phyloP scores from a whole-genome alignment of 306 rosid genomes.

The Castanopsis chinensis region DNA sequence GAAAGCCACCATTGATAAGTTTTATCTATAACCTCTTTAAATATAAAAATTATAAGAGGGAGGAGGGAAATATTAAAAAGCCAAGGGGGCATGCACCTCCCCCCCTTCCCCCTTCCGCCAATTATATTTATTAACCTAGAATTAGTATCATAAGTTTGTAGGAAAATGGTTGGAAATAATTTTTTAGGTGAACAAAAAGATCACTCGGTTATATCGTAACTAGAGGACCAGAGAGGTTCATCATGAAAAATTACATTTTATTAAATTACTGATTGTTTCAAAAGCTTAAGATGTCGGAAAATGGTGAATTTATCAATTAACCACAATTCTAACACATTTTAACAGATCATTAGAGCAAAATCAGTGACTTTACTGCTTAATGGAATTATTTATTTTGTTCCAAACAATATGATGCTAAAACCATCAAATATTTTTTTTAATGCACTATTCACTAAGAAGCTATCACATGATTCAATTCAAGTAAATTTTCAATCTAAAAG shows the following conservation, averaged over 20 bases:
- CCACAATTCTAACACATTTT: not conserved
- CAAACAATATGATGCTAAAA: not conserved
- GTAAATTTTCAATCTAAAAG: not conserved
- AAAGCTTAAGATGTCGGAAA: too few relatives aligned
- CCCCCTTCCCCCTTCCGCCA: too few relatives aligned
- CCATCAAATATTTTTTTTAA: not conserved
- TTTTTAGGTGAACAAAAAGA: not conserved
- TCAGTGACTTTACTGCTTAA: not conserved
- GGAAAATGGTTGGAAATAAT: not conserved
- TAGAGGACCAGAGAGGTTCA: not conserved
- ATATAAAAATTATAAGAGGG: too few relatives aligned
- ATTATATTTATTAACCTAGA: not conserved
- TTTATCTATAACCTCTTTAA: not conserved
- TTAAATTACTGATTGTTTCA: too few relatives aligned
- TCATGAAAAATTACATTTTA: not conserved
- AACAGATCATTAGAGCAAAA: not conserved
- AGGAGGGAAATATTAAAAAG: too few relatives aligned
- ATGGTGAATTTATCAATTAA: too few relatives aligned
- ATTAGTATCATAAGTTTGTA: not conserved
- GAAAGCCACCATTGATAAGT: slow-evolving; percentile 3
- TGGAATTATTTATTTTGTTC: not conserved
- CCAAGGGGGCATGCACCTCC: too few relatives aligned
- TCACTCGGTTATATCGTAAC: not conserved
- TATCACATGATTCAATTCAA: not conserved
- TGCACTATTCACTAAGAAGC: not conserved